Percentiles rank a stretch among this genome's conserved stretches.
These are phyloP conservation scores for Amaranthus palmeri DNA, from an alignment of 148 eudicot genomes.

Conservation along the genomic window DNA sequence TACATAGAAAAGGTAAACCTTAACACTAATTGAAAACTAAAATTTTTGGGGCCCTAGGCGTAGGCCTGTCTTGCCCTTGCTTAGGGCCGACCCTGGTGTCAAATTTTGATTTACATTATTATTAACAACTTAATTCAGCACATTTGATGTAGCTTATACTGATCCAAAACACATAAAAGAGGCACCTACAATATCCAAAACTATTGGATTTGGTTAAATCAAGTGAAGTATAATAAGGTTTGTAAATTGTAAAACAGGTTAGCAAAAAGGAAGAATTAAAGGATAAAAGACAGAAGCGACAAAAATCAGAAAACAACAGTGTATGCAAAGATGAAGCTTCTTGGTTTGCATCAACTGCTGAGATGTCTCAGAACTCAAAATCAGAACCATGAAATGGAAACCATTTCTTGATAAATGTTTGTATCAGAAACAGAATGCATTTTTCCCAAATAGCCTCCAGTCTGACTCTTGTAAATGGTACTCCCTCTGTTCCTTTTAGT, in stretches of 20 bases:
- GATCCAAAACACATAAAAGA: neutral
- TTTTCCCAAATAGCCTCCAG: constrained; percentile 4
- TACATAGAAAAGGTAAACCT: too few relatives aligned
- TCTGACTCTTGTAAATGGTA: constrained; percentile 6
- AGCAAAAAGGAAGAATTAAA: constrained; percentile 29
- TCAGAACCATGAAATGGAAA: constrained; percentile 10
- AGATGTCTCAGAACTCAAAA: constrained; percentile 19
- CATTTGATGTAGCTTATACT: neutral
- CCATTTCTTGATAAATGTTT: neutral
- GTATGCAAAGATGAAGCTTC: constrained; percentile 22
- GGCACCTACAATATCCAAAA: neutral
- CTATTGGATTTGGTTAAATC: neutral
- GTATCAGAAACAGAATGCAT: constrained; percentile 12
- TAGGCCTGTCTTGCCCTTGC: too few relatives aligned
- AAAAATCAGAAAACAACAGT: constrained; percentile 21
- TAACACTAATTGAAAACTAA: too few relatives aligned
- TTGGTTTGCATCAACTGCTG: constrained; percentile 12
- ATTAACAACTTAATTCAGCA: too few relatives aligned
- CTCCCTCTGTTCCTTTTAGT: too few relatives aligned
- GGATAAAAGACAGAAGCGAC: constrained; percentile 31
- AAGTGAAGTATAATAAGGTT: neutral
- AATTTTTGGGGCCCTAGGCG: too few relatives aligned
- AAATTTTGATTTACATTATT: too few relatives aligned
- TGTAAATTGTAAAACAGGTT: constrained; percentile 22
- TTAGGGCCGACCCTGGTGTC: too few relatives aligned